phyloP scores from a whole-genome alignment of 192 early-diverging fungal species.

The Chytriomyces confervae region DNA sequence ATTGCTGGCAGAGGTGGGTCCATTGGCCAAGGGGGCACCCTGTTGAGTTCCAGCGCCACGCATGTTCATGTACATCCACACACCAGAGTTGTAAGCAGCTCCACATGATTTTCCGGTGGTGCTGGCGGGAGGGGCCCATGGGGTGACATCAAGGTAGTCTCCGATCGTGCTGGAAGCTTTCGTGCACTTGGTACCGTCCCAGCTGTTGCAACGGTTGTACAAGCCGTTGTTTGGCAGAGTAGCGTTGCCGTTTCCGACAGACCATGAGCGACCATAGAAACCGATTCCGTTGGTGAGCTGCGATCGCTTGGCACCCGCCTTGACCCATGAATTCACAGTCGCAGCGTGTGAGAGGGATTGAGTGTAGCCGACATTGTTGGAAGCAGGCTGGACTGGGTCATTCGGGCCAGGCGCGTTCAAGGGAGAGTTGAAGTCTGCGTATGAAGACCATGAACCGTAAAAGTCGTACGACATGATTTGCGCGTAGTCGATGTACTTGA shows the following conservation, averaged over 20 bases:
- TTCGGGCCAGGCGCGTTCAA: slow-evolving; percentile 23
- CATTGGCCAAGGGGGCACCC: not conserved
- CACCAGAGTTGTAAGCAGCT: slow-evolving; percentile 32
- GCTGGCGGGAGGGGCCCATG: not conserved
- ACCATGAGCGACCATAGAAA: slow-evolving; percentile 33
- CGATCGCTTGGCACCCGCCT: slow-evolving; percentile 21
- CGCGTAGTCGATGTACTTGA: slow-evolving; percentile 12
- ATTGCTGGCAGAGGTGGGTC: slow-evolving; percentile 46
- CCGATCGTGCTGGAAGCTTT: slow-evolving; percentile 10
- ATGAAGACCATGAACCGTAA: slow-evolving; percentile 28
- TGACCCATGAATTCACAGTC: slow-evolving; percentile 10
- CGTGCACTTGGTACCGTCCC: not conserved
- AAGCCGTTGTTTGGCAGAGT: slow-evolving; percentile 24
- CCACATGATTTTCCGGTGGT: slow-evolving; percentile 9
- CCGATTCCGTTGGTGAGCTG: slow-evolving; percentile 20
- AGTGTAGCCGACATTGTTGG: slow-evolving; percentile 29
- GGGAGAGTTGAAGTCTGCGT: slow-evolving; percentile 32
- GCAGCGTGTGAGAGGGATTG: slow-evolving; percentile 13
- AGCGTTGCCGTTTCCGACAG: slow-evolving; percentile 2
- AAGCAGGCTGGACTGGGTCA: slow-evolving; percentile 18
- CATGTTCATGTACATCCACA: slow-evolving; percentile 70
- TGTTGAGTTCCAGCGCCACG: slow-evolving; percentile 49
- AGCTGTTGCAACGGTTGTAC: slow-evolving; percentile 13
- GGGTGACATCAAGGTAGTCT: slow-evolving; percentile 19
- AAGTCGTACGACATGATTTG: slow-evolving; percentile 38